A percentile compares a stretch with the other conserved stretches of the same genome.
Evolutionary conservation across 352 stramenopile genomes (phyloP).

Genomic region (Aphanomyces astaci): DNA sequence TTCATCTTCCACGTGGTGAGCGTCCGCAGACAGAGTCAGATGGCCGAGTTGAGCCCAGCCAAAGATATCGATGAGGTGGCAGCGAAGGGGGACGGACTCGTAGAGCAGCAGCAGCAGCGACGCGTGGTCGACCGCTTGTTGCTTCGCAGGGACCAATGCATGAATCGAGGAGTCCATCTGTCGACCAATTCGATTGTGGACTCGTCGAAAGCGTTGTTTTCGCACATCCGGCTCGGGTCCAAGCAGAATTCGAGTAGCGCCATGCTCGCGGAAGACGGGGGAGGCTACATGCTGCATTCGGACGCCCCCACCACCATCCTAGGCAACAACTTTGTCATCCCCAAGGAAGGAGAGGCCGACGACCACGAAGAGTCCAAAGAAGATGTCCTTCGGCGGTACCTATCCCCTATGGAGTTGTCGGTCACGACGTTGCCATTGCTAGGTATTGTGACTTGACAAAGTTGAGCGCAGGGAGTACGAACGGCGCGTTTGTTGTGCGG

Average conservation of each 20-base stretch:
- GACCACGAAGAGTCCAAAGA: neutral
- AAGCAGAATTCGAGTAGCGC: neutral
- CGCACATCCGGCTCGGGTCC: neutral
- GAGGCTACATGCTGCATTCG: neutral
- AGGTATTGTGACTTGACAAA: neutral
- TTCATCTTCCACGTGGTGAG: constrained; percentile 8
- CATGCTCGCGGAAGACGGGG: neutral
- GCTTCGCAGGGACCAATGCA: neutral
- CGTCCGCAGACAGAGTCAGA: neutral
- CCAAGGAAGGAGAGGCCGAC: neutral
- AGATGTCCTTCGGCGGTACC: neutral
- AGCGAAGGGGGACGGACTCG: neutral
- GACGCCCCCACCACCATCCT: neutral
- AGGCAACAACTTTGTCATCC: neutral
- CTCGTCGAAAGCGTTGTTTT: too few relatives aligned
- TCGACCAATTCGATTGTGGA: too few relatives aligned
- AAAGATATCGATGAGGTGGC: neutral
- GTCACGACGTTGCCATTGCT: neutral
- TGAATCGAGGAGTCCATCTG: neutral
- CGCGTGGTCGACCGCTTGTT: constrained; percentile 4
- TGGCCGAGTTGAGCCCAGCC: neutral
- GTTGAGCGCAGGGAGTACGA: neutral
- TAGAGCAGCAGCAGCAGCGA: constrained; percentile 5
- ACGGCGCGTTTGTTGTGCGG: neutral
- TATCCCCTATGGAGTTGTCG: neutral